These are phyloP conservation scores for Pseudogymnoascus sp. DNA, from an alignment of 2,329 filamentous ascomycete genomes.

Conservation along the genomic window DNA sequence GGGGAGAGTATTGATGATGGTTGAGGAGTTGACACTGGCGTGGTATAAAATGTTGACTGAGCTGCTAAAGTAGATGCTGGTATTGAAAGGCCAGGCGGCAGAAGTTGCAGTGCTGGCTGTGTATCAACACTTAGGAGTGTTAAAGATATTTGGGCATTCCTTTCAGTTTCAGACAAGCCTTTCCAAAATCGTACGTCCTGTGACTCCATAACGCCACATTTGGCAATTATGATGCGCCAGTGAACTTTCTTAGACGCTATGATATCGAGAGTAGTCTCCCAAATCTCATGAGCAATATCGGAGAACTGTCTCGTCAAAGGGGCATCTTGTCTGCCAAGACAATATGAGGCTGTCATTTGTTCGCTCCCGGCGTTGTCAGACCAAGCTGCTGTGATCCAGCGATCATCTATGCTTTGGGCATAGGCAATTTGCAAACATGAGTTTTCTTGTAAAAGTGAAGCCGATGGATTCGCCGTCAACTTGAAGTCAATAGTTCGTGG, in stretches of 20 bases:
- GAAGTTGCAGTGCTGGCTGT: conserved; percentile 53
- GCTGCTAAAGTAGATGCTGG: conserved; percentile 35
- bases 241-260: conserved; percentile 61
- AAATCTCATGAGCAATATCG: conserved; percentile 66
- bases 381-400: conserved; percentile 76
- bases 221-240: conserved; percentile 70
- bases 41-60: conserved; percentile 42
- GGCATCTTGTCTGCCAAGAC: conserved; percentile 52
- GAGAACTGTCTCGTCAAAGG: conserved; percentile 44
- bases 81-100: conserved; percentile 47
- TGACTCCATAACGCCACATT: conserved; percentile 59
- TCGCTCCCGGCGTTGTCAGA: conserved; percentile 68
- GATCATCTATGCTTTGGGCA: conserved; percentile 62
- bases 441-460: conserved; percentile 68
- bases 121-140: conserved; percentile 59
- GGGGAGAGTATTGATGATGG: conserved; percentile 49
- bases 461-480: conserved; percentile 56
- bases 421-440: conserved; percentile 76
- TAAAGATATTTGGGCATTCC: conserved; percentile 42
- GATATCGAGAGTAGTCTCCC: conserved; percentile 68
- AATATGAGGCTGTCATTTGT: conserved; percentile 67
- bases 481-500: conserved; percentile 71
- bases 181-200: conserved; percentile 57
- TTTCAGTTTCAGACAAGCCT: conserved; percentile 43
- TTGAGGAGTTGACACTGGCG: conserved; percentile 62